A percentile compares a stretch with the other conserved stretches of the same genome.
Conservation (phyloP, 495 filamentous ascomycete species). For the Penicillium cataractarum region DNA sequence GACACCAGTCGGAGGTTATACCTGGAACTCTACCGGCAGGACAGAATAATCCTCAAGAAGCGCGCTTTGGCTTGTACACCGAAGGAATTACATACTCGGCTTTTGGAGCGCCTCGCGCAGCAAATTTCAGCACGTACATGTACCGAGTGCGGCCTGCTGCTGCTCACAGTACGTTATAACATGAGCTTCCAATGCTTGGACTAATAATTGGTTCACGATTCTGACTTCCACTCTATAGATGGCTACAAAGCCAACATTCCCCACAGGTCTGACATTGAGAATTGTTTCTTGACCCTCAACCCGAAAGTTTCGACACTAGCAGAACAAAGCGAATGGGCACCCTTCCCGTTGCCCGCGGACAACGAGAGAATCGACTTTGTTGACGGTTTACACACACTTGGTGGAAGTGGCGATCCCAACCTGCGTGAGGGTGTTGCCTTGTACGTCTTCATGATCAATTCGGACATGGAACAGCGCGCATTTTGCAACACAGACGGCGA, state of each 20-base stretch:
- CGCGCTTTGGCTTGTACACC: slow-evolving; percentile 55
- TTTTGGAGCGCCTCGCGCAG: slow-evolving; percentile 43
- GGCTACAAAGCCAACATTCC: slow-evolving; percentile 38
- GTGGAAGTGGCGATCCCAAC: slow-evolving; percentile 36
- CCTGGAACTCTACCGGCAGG: slow-evolving; percentile 44
- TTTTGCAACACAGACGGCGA: slow-evolving; percentile 49
- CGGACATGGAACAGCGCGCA: slow-evolving; percentile 31
- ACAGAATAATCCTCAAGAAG: slow-evolving; percentile 47
- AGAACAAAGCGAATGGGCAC: slow-evolving; percentile 47
- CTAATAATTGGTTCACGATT: no score
- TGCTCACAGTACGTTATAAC: slow-evolving; percentile 38
- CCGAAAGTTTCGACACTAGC: slow-evolving; percentile 40
- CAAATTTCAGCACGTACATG: slow-evolving; percentile 48
- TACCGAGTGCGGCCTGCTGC: slow-evolving; percentile 45
- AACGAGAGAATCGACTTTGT: slow-evolving; percentile 44
- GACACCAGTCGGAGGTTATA: slow-evolving; percentile 45
- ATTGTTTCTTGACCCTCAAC: slow-evolving; percentile 46
- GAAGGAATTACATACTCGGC: slow-evolving; percentile 64
- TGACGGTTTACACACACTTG: slow-evolving; percentile 44
- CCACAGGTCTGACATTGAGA: slow-evolving; percentile 43
- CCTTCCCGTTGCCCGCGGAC: slow-evolving; percentile 40
- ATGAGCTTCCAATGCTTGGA: not conserved
- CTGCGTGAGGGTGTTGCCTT: slow-evolving; percentile 18
- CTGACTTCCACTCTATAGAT: no score
- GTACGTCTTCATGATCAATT: slow-evolving; percentile 21